Evolutionary conservation across 331 rosid species (phyloP), one percentile per base, ranked within the genome.

Genomic region (Quercus phellos): DNA sequence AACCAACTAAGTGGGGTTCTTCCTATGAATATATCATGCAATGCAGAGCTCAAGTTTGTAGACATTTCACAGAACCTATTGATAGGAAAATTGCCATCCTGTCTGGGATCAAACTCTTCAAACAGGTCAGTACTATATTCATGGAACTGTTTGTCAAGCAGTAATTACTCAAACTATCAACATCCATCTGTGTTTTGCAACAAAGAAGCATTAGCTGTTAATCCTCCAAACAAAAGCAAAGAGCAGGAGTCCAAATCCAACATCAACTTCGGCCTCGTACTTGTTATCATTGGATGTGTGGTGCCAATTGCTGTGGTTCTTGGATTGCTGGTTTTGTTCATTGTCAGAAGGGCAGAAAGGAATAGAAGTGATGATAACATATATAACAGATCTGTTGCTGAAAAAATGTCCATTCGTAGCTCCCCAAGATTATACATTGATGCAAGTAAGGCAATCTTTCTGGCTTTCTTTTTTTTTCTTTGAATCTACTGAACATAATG

Each of bases 31-130:
- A 70, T 74, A 51, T 82, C 90, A 27, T 94, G 97, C 79, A 74
- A 77, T 35, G 54, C 79, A 2, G 64, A 83, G 85, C 88, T 94
- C 9, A 64, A 72, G 70, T 84, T 86, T 81, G 80, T 94, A 19
- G 95, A 94, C 66, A 75, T 94, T 75, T 94, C 99, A 26, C 73
- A 86, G 81, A 94, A 94, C 84, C 83, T 87, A 51, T 70, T 92
- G 74, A 74, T 82, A n/a, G 99, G 99, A 55, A 88, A 86, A 24
- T 75, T 92, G 68, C 96, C 97, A 22, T 59, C 92, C 0, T 94
- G 99, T 78, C 74, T 94, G 24, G 88, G 83, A 35, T 85, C 93
- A 6, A 86, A 78, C 75, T 72, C 90, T 0, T 77, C 67, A 4
- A 88, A 89, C 43, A 83, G 87, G 55, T 87, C 93, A 0, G 81